Evolutionary conservation across 805 yeast genomes (phyloP), one percentile per base, ranked within the genome.

Genomic region (Teunomyces gatunensis): DNA sequence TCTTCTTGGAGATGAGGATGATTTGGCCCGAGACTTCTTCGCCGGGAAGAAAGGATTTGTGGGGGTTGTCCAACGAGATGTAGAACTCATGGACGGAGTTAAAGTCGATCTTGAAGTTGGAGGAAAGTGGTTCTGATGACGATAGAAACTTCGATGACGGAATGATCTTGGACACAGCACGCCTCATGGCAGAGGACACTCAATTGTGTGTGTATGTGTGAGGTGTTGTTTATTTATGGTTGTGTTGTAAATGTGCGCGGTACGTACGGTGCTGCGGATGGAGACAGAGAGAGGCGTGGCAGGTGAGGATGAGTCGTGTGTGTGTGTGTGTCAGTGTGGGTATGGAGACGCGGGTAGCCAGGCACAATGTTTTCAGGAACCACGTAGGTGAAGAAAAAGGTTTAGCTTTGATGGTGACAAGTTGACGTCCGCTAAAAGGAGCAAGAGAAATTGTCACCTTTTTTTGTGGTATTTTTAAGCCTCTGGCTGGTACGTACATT

Each of bases 31-130:
- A 65, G 3, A 88, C 77, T 53, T 76, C 77, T 45, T 89, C 96
- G 12, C 92, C 94, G 0, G 97, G 96, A n/a, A 73, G 68, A 80
- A 85, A 89, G 3, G 78, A 69, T 54, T 80, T 79, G 63, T 88
- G 96, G 1, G 96, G 91, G 46, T 84, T 83, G 51, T 84, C 85
- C 40, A 89, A 71, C 39, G 74, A 73, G 42, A 89, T 82, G 63
- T 82, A 86, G 64, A 88, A 84, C 54, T 87, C 91, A 37, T 74
- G 75, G 10, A 81, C 74, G 9, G 78, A 67, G 39, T 67, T 71
- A 47, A 65, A 55, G 53, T 74, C 78, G 35, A 72, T 54, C 30
- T 56, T 62, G 43, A 58, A 61, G 47, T 52, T 54, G 42, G 58
- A 52, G 36, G 54, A 37, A 43, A 49, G 60, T 1, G 46, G 15